phyloP scores from a whole-genome alignment of 345 rosid species.

The Erodium maritimum region DNA sequence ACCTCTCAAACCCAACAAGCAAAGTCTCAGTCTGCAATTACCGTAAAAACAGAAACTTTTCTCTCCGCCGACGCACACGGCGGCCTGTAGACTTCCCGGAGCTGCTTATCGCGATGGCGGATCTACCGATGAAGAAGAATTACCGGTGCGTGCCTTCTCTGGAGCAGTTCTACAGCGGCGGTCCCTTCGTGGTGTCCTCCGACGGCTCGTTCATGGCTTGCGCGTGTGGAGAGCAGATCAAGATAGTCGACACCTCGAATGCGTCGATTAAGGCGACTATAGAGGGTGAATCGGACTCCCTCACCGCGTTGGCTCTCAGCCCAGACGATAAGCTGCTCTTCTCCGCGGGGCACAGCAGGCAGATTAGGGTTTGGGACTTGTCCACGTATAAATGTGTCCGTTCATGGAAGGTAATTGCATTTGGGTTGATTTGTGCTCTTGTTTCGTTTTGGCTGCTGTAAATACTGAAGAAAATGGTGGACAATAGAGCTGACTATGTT shows the following conservation, averaged over 20 bases:
- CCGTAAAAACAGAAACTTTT: no score
- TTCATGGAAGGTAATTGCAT: constrained; percentile 66
- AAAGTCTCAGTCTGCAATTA: no score
- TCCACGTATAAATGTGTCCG: constrained; percentile 63
- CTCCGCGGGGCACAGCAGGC: constrained; percentile 86
- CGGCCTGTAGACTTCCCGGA: no score
- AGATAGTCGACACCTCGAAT: constrained; percentile 54
- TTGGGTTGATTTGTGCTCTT: background rate
- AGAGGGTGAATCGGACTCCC: constrained; percentile 52
- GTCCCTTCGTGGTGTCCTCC: constrained; percentile 67
- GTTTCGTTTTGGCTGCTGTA: background rate
- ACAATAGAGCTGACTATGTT: no score
- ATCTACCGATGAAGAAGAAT: constrained; percentile 47
- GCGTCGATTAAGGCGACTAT: constrained; percentile 49
- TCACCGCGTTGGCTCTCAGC: constrained; percentile 73
- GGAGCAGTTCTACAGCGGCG: constrained; percentile 87
- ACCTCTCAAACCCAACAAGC: no score
- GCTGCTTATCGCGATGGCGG: constrained; percentile 19
- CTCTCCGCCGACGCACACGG: no score
- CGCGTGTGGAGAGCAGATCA: constrained; percentile 59
- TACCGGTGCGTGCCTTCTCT: constrained; percentile 53
- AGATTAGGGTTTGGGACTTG: constrained; percentile 86
- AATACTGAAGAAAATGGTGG: no score
- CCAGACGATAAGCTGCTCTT: constrained; percentile 73
- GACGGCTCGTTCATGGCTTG: constrained; percentile 74